Percentiles rank a stretch among this genome's conserved stretches.
Conservation (phyloP, 768 basidiomycete genomes). For the Arthromyces matolae region DNA sequence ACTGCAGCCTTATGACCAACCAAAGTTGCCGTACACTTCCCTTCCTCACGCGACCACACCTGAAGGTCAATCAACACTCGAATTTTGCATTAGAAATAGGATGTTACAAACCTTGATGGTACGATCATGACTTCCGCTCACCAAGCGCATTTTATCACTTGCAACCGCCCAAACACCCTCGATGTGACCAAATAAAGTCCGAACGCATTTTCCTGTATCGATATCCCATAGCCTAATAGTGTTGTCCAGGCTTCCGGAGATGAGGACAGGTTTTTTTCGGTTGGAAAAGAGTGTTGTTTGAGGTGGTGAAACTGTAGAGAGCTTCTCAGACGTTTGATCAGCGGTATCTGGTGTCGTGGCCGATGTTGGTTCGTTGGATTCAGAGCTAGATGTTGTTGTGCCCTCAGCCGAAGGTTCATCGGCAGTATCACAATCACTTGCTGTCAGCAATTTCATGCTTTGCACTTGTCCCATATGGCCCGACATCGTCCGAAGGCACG, state of each 20-base stretch:
- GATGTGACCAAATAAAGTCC: conserved; percentile 94
- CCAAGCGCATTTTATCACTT: conserved; percentile 85
- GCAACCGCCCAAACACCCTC: conserved; percentile 98
- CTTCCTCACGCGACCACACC: conserved; percentile 94
- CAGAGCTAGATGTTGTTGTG: not conserved
- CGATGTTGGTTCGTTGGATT: not conserved
- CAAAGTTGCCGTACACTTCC: conserved; percentile 81
- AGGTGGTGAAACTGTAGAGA: not conserved
- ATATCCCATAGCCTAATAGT: conserved; percentile 97
- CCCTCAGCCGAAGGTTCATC: not conserved
- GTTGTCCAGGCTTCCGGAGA: conserved; percentile 91
- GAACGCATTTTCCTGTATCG: conserved; percentile 69
- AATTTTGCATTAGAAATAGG: not conserved
- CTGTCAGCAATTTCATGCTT: conserved; percentile 74
- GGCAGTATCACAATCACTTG: conserved; percentile 50
- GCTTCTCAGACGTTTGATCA: not conserved
- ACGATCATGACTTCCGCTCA: conserved; percentile 91
- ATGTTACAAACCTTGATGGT: conserved; percentile 81
- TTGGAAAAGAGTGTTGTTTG: conserved; percentile 12
- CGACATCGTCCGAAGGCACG: conserved; percentile 78
- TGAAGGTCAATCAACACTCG: conserved; percentile 24
- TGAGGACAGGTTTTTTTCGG: conserved; percentile 65
- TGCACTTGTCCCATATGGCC: conserved; percentile 97
- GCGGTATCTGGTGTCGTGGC: not conserved
- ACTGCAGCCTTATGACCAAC: conserved; percentile 95